These are phyloP conservation scores for Phlebopus sp. DNA, from an alignment of 1,284 basidiomycete species.

Conservation along the genomic window DNA sequence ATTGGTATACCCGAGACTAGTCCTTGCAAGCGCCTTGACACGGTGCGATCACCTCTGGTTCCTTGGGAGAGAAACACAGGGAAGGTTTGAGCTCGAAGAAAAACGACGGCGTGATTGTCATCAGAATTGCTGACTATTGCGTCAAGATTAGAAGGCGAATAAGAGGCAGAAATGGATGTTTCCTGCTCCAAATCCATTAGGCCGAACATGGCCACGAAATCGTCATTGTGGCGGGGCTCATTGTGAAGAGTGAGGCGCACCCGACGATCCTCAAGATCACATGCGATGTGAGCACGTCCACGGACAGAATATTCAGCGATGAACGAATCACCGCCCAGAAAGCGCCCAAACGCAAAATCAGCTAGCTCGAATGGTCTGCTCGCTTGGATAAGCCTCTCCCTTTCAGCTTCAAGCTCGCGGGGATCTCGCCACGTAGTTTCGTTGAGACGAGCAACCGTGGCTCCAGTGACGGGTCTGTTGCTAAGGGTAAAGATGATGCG, in stretches of 20 bases:
- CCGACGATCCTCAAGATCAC: constrained; percentile 28
- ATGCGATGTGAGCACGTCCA: constrained; percentile 32
- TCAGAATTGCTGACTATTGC: constrained; percentile 14
- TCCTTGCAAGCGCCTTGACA: constrained; percentile 24
- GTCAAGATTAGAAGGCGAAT: constrained; percentile 13
- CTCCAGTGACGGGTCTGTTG: constrained; percentile 17
- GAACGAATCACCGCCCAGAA: constrained; percentile 34
- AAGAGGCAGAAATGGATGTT: constrained; percentile 12
- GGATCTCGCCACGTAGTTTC: constrained; percentile 34
- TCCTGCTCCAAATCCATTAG: constrained; percentile 2
- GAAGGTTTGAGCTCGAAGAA: constrained; percentile 24
- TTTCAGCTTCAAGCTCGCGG: constrained; percentile 21
- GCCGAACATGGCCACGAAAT: constrained; percentile 1
- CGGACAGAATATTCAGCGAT: constrained; percentile 32
- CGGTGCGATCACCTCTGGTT: not conserved
- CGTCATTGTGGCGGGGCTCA: constrained; percentile 2
- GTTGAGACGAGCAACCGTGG: constrained; percentile 23
- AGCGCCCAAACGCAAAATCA: constrained; percentile 35
- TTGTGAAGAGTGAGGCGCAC: constrained; percentile 30
- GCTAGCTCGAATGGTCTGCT: constrained; percentile 24
- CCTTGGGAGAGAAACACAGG: constrained; percentile 20
- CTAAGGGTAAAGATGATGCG: constrained; percentile 22
- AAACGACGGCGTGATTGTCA: constrained; percentile 17
- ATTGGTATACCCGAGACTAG: constrained; percentile 25
- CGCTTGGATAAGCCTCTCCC: constrained; percentile 20